Base-by-base conservation (phyloP, 1,139 yeast genomes). In the Yamadazyma triangularis region DNA sequence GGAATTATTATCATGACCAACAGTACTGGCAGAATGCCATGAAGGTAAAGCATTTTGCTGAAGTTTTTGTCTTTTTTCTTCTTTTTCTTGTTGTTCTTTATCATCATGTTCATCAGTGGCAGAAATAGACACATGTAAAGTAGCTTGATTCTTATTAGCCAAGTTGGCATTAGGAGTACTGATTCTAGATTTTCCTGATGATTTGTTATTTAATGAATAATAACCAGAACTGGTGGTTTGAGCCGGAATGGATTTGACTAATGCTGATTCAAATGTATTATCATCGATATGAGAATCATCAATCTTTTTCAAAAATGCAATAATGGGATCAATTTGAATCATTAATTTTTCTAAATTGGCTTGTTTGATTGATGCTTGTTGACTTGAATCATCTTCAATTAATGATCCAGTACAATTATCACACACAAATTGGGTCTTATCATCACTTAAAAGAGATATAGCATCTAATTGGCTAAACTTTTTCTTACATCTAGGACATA, bases 1-100 rank as follows among this genome's bases (percentile, higher is more conserved):
- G 29, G 82, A 85, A n/a, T n/a, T n/a, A 15, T 45, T 38, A 37
- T 56, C 58, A 21, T 35, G 33, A 26, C 95, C 96, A 41, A 91
- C 93, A 1, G 98, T 88, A 48, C 93, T 79, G 44, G 81, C 81
- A 43, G 83, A 75, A 54, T 91, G 96, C 99, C 99, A 91, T 15
- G 94, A 80, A 8, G 99, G 98, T 45, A 91, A 69, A 2, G 96
- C 96, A 53, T 93, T 91, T 56, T 89, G 96, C 51, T 85, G 84
- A 53, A 89, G 74, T 54, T 82, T 85, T 42, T 66, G 72, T 41
- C 71, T 79, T 77, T 68, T 79, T 72, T 70, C 76, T 46, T 81
- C 89, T 50, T 76, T 72, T 44, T 76, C 84, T 52, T 70, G 72
- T 44, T 75, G 70, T 49, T 80, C 88, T 35, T 75, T 67, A 47